Conservation (phyloP, 371 early-diverging fungal species). For the Neoconidiobolus thromboides region DNA sequence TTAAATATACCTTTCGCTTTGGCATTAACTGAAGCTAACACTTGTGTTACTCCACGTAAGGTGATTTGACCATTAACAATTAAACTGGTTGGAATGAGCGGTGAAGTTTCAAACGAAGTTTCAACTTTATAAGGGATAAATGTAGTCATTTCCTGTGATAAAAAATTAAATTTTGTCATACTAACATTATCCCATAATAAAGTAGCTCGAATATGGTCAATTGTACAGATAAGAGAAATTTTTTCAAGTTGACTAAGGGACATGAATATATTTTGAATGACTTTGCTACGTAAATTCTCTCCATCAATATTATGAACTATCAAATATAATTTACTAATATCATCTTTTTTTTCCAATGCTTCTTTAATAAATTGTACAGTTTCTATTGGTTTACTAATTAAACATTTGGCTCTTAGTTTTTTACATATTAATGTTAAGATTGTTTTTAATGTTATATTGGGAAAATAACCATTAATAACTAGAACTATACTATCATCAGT, state of each 20-base stretch:
- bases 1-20: slow-evolving; percentile 69
- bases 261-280: slow-evolving; percentile 40
- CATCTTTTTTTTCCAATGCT: slow-evolving; percentile 10
- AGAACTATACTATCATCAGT: neutral
- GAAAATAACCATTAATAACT: slow-evolving; percentile 2
- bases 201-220: slow-evolving; percentile 78
- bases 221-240: slow-evolving; percentile 61
- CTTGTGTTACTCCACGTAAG: slow-evolving; percentile 50
- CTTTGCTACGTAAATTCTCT: slow-evolving; percentile 41
- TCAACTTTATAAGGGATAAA: slow-evolving; percentile 63
- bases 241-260: slow-evolving; percentile 38
- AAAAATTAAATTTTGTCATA: slow-evolving; percentile 46
- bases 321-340: slow-evolving; percentile 34
- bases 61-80: slow-evolving; percentile 14
- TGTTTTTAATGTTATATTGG: neutral
- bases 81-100: slow-evolving; percentile 33
- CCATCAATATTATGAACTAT: slow-evolving; percentile 88
- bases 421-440: neutral
- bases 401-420: neutral
- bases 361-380: neutral
- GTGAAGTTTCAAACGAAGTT: slow-evolving; percentile 58
- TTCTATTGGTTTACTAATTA: neutral
- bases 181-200: slow-evolving; percentile 69
- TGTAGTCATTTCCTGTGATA: slow-evolving; percentile 82
- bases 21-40: slow-evolving; percentile 56